Base-by-base conservation (phyloP, 129 eudicot genomes). In the Mikania micrantha region DNA sequence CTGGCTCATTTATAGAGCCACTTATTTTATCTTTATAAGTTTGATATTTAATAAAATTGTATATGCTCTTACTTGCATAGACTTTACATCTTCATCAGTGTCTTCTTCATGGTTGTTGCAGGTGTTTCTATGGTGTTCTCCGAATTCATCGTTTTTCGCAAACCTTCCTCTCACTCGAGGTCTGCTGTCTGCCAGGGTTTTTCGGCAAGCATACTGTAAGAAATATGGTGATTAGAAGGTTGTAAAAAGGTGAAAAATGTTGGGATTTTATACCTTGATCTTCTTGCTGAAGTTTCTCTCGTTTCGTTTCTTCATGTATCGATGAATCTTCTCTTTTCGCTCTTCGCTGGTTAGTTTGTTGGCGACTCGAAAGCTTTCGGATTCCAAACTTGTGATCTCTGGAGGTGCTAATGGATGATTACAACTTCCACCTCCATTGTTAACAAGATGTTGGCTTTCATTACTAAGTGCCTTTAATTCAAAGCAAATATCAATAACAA, bases 121-220 rank as follows among this genome's bases (percentile, higher is more conserved):
- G 21, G 81, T 72, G 27, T 50, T 76, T 50, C 69, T 76, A 5
- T 77, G 54, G 57, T 69, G 60, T 64, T 90, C 91, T 29, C 91
- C 93, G 19, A 76, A 76, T 50, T 86, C 92, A 17, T 86, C 88
- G 22, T 86, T 86, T 67, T 78, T 82, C 1, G 97, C 95, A 66
- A 90, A 90, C 69, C 97, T 80, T 74, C 97, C 97, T 74, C 97
- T 84, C 12, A 90, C 87, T 29, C 97, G 86, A 47, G 97, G 95
- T 69, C 97, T 66, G 64, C 91, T 90, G 82, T 90, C 97, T 40
- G 97, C 97, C 66, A 90, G 73, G 27, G 91, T 90, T 79, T 90
- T 90, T 63, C 97, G 81, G 70, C 97, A 90, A 60, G 87, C 97
- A 73, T 90, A 90, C 97, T 90, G 88, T 75, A 24, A 41, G 53